Evolutionary conservation across 2,329 filamentous ascomycete species (phyloP).

Genomic region (Cladosporium sp.): DNA sequence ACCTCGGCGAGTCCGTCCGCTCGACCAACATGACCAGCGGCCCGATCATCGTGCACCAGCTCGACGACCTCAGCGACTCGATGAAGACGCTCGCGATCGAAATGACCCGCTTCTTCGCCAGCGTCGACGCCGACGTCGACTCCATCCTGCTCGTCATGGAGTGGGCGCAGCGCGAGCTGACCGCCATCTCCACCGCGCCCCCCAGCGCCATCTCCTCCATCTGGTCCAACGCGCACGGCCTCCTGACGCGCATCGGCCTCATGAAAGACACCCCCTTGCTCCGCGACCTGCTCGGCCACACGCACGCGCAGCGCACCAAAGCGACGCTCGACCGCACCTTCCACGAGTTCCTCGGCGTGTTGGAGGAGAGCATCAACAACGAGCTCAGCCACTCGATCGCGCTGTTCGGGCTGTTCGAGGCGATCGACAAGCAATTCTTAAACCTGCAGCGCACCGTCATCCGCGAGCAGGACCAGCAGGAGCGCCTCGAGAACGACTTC

Average conservation of each 20-base stretch:
- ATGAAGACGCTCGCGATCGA: conserved; percentile 79
- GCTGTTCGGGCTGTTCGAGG: conserved; percentile 84
- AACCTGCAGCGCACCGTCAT: conserved; percentile 80
- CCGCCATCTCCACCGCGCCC: conserved; percentile 57
- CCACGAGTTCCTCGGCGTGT: conserved; percentile 74
- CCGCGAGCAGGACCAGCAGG: conserved; percentile 74
- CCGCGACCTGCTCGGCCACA: conserved; percentile 70
- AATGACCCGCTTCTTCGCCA: conserved; percentile 85
- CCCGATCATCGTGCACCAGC: conserved; percentile 73
- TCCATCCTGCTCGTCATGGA: conserved; percentile 93
- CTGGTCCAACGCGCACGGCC: conserved; percentile 76
- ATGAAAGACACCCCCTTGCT: conserved; percentile 41
- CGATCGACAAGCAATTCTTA: conserved; percentile 82
- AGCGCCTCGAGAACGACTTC: conserved; percentile 72
- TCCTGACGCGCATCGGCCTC: conserved; percentile 58
- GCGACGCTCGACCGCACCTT: conserved; percentile 80
- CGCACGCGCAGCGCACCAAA: conserved; percentile 72
- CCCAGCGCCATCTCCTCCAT: conserved; percentile 62
- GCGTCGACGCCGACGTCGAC: conserved; percentile 89
- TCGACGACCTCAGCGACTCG: conserved; percentile 79
- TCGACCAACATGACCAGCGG: conserved; percentile 87
- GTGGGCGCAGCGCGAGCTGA: conserved; percentile 82
- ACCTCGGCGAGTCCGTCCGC: conserved; percentile 83
- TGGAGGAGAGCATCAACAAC: conserved; percentile 82
- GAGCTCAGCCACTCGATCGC: conserved; percentile 75